These are phyloP conservation scores for Porcisia deanei DNA, from an alignment of 208 protist species.

Conservation along the genomic window DNA sequence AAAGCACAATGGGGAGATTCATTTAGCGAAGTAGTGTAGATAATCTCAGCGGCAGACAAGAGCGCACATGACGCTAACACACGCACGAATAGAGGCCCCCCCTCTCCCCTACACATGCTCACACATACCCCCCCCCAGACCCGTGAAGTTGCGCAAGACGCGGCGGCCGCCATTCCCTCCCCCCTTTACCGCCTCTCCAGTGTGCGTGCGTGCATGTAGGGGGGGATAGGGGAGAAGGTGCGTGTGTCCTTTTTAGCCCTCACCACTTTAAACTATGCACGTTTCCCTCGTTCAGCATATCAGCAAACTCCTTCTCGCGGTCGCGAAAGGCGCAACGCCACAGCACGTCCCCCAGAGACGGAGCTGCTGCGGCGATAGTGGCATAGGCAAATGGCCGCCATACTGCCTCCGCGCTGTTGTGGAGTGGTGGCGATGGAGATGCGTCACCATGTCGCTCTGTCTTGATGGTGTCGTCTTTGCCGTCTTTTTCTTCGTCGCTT, in stretches of 20 bases:
- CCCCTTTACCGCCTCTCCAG: background rate
- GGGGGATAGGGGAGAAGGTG: too few relatives aligned
- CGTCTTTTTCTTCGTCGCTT: background rate
- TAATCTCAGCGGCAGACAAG: too few relatives aligned
- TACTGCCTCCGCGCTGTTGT: background rate
- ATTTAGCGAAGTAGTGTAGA: too few relatives aligned
- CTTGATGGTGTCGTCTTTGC: background rate
- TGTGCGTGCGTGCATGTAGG: background rate
- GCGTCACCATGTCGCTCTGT: background rate
- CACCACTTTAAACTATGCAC: conserved; percentile 81
- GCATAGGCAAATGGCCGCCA: conserved; percentile 30
- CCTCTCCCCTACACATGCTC: too few relatives aligned
- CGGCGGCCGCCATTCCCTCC: background rate
- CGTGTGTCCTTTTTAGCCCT: background rate
- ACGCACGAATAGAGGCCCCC: too few relatives aligned
- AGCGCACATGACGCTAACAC: too few relatives aligned
- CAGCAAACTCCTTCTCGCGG: conserved; percentile 79
- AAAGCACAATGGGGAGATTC: too few relatives aligned
- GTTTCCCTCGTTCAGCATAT: conserved; percentile 54
- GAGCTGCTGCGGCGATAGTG: conserved; percentile 28
- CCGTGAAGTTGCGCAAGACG: background rate
- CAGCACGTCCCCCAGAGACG: conserved; percentile 30
- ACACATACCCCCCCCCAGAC: too few relatives aligned
- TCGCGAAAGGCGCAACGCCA: conserved; percentile 69
- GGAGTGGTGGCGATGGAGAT: background rate